These are phyloP conservation scores for Blepharisma undulans DNA, from an alignment of 169 alveolate species.

Conservation along the genomic window DNA sequence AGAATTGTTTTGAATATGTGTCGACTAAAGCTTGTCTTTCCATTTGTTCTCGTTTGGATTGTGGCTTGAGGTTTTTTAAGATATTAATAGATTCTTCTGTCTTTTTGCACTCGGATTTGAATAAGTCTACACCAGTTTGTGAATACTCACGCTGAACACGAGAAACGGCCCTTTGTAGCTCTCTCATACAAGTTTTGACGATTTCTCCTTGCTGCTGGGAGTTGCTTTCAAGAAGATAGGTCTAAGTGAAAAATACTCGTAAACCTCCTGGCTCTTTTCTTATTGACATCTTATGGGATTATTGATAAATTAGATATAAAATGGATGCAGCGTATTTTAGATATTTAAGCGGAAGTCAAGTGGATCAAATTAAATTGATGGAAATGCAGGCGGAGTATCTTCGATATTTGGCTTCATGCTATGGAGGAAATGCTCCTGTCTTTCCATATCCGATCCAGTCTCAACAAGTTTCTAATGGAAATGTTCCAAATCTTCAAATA, in stretches of 20 bases:
- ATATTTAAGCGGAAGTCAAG: neutral
- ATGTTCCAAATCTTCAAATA: neutral
- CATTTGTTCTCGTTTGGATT: neutral
- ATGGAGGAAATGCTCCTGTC: neutral
- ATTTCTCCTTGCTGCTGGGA: neutral
- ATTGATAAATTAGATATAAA: neutral
- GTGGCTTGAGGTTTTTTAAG: neutral
- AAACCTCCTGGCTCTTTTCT: neutral
- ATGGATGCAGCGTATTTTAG: neutral
- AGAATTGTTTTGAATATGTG: neutral
- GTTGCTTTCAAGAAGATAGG: neutral
- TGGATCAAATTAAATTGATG: neutral
- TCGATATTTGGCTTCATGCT: neutral
- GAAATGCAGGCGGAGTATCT: slow-evolving; percentile 31
- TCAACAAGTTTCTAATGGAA: neutral
- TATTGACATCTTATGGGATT: neutral
- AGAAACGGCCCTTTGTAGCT: neutral
- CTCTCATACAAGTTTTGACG: neutral
- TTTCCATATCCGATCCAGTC: neutral
- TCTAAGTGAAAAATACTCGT: neutral
- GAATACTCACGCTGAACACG: neutral
- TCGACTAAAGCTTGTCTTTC: neutral
- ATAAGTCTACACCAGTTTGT: neutral
- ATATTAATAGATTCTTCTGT: neutral
- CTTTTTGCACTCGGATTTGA: neutral